Base-by-base conservation (phyloP, 805 yeast species). In the Ogataea nitratoaversa region DNA sequence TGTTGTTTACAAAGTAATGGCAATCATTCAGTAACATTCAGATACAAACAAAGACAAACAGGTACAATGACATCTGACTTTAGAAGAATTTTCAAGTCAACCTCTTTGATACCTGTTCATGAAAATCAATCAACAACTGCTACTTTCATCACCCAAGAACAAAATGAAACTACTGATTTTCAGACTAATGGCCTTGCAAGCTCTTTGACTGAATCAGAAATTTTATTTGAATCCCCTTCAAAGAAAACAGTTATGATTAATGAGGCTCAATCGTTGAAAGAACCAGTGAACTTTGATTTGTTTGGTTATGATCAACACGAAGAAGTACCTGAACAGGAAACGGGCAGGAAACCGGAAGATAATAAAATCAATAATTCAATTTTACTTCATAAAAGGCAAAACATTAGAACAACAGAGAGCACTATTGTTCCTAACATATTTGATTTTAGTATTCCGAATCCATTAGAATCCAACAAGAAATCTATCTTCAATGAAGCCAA, bases 181-280 rank as follows among this genome's bases (percentile, higher is more conserved):
- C n/a, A 43, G 12, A 43, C 33, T 29, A 37, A 43, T 42, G 39
- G 29, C 6, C 11, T 36, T 7, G 37, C 43, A 6, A 46, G 52
- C 38, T 46, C 50, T 5, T 43, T 43, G 30, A 48, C 41, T 32
- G 55, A 47, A 29, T 42, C 53, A 3, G 51, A 48, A 16, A 20
- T 43, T 35, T 9, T 43, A 11, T 48, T 44, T 16, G 52, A 49
- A 24, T 49, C 53, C 23, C 55, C 51, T 17, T 24, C 44, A 3
- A 48, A 41, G 11, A 44, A 36, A 11, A 46, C 44, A 6, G 30
- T n/a, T 18, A 16, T n/a, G 9, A n/a, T 8, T 4, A 18, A 14
- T n/a, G n/a, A n/a, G n/a, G n/a, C n/a, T n/a, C n/a, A n/a, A n/a
- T n/a, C n/a, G n/a, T n/a, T n/a, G n/a, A n/a, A n/a, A n/a, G n/a